Conservation (phyloP, 768 basidiomycete species). For the Hygrocybe punicea region DNA sequence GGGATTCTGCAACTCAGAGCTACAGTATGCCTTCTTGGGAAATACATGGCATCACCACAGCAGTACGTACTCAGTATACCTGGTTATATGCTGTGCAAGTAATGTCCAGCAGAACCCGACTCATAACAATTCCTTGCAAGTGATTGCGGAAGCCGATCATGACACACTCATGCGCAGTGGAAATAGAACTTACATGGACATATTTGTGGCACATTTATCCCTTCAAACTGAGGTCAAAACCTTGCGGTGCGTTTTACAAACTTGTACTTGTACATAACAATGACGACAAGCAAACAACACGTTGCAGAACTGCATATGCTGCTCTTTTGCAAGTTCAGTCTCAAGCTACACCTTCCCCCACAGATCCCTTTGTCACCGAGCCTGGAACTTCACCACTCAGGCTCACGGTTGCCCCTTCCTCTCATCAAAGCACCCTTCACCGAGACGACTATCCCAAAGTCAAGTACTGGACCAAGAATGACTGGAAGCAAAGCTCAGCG, state of each 20-base stretch:
- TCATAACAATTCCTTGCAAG: not conserved
- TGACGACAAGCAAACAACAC: no score
- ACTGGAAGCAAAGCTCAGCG: not conserved
- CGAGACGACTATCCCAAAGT: not conserved
- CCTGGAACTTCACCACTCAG: not conserved
- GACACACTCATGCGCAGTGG: not conserved
- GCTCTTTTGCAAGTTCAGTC: no score
- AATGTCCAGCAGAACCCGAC: not conserved
- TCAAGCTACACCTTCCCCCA: no score
- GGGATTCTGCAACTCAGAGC: no score
- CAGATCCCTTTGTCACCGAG: not conserved
- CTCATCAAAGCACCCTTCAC: not conserved
- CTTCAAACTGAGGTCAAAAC: not conserved
- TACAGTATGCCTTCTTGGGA: no score
- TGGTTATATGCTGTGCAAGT: not conserved
- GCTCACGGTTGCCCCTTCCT: not conserved
- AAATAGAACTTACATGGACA: not conserved
- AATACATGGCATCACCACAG: no score
- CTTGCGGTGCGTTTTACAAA: not conserved
- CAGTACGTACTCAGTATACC: no score
- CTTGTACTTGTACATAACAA: not conserved
- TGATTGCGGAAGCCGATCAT: not conserved
- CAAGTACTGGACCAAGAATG: not conserved
- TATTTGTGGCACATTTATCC: not conserved
- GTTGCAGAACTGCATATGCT: no score